phyloP scores from a whole-genome alignment of 768 basidiomycete genomes.

The Leucosporidium yakuticum region DNA sequence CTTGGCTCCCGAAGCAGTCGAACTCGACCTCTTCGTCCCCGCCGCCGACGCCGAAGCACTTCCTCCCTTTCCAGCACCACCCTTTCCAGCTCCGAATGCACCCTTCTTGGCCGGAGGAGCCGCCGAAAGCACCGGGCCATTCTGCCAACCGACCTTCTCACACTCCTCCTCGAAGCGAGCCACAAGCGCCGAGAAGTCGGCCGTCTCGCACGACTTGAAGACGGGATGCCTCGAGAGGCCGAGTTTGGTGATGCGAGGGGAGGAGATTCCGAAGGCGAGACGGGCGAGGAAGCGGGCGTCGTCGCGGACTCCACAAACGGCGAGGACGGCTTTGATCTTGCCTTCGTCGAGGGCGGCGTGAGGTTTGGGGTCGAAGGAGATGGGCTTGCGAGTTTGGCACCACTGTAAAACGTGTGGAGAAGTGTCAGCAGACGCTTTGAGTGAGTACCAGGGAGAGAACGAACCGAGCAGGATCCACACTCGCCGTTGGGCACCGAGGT shows the following conservation, averaged over 20 bases:
- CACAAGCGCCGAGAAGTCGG: slow-evolving; percentile 48
- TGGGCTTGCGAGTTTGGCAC: slow-evolving; percentile 45
- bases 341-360: slow-evolving; percentile 39
- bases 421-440: background rate
- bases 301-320: slow-evolving; percentile 50
- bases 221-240: slow-evolving; percentile 50
- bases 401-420: slow-evolving; percentile 30
- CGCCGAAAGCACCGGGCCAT: slow-evolving; percentile 17
- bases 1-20: background rate
- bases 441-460: background rate
- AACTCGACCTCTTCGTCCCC: background rate
- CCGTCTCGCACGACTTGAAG: slow-evolving; percentile 49
- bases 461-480: slow-evolving; percentile 47
- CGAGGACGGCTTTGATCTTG: slow-evolving; percentile 46
- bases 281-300: slow-evolving; percentile 53
- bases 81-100: background rate
- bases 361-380: slow-evolving; percentile 41
- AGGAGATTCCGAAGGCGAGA: slow-evolving; percentile 52
- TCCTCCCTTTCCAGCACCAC: background rate
- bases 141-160: slow-evolving; percentile 12
- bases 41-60: background rate
- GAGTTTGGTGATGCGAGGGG: slow-evolving; percentile 48
- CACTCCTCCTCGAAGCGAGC: slow-evolving; percentile 43
- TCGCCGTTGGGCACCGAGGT: slow-evolving; percentile 46
- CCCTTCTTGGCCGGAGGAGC: background rate